These are phyloP conservation scores for Blastocystis sp. DNA, from an alignment of 352 stramenopile genomes.

Conservation along the genomic window DNA sequence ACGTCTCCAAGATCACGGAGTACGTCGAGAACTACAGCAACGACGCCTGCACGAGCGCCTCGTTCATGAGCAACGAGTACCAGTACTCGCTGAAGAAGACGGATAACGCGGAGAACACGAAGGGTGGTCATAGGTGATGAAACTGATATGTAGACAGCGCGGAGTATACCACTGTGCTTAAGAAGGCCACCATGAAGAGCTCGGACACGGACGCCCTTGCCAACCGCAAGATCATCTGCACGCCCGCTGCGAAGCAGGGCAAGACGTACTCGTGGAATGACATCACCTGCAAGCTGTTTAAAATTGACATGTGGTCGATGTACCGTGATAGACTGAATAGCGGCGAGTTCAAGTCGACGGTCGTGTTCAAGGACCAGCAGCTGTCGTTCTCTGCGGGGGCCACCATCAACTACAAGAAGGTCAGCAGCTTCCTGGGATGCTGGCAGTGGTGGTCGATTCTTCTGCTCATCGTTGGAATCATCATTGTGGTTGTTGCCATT, in stretches of 20 bases:
- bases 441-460: conserved; percentile 32
- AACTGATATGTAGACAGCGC: not conserved
- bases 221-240: conserved; percentile 7
- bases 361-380: not conserved
- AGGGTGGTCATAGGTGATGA: not conserved
- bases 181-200: conserved; percentile 21
- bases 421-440: conserved; percentile 14
- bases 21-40: conserved; percentile 20
- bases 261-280: conserved; percentile 19
- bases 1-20: conserved; percentile 20
- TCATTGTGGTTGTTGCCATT: conserved; percentile 23
- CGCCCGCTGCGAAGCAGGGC: not conserved
- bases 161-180: not conserved
- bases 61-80: conserved; percentile 30
- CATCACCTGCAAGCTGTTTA: not conserved
- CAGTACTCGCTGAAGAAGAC: conserved; percentile 11
- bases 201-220: not conserved
- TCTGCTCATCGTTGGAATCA: conserved; percentile 1
- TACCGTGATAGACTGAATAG: not conserved
- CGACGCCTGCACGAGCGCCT: not conserved
- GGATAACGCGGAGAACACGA: not conserved
- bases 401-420: not conserved
- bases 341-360: not conserved
- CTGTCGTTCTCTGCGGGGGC: not conserved
- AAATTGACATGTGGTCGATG: not conserved